These are phyloP conservation scores for Fomes fomentarius DNA, from an alignment of 1,284 basidiomycete genomes.

Conservation along the genomic window DNA sequence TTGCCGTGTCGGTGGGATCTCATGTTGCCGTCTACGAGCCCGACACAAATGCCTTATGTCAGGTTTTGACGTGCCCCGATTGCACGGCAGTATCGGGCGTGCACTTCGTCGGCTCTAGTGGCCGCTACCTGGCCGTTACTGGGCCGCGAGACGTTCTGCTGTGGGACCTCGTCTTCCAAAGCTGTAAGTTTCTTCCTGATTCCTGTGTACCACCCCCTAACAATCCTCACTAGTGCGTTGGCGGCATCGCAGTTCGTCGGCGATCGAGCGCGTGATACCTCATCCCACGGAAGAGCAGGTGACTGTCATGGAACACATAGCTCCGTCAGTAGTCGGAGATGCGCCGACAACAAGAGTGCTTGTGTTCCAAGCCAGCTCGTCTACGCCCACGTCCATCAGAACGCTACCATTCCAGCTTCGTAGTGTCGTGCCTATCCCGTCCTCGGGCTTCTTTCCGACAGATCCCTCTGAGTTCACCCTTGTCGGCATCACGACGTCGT, in stretches of 20 bases:
- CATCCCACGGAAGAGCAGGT: conserved; percentile 64
- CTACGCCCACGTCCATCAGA: conserved; percentile 44
- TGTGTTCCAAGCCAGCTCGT: conserved; percentile 52
- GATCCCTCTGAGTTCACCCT: conserved; percentile 50
- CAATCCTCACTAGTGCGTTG: conserved; percentile 52
- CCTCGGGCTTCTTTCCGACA: conserved; percentile 31
- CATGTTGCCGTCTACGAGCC: conserved; percentile 84
- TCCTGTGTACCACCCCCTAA: neutral
- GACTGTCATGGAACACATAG: conserved; percentile 50
- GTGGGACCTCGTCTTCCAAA: conserved; percentile 82
- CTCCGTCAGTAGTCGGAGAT: conserved; percentile 31
- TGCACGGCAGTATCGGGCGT: conserved; percentile 47
- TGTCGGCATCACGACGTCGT: conserved; percentile 67
- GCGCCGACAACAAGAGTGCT: conserved; percentile 45
- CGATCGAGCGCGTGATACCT: conserved; percentile 50
- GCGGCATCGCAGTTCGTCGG: conserved; percentile 46
- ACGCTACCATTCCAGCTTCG: conserved; percentile 64
- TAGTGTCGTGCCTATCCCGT: conserved; percentile 51
- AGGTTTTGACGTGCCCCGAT: conserved; percentile 65
- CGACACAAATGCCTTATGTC: conserved; percentile 63
- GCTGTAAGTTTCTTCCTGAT: conserved; percentile 19
- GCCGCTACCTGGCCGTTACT: conserved; percentile 64
- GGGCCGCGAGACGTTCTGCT: conserved; percentile 60
- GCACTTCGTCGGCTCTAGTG: conserved; percentile 67
- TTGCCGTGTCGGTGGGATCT: conserved; percentile 75